A percentile compares a stretch with the other conserved stretches of the same genome.
phyloP scores from a whole-genome alignment of 164 flowering plant species.

The Stephania yunnanensis region DNA sequence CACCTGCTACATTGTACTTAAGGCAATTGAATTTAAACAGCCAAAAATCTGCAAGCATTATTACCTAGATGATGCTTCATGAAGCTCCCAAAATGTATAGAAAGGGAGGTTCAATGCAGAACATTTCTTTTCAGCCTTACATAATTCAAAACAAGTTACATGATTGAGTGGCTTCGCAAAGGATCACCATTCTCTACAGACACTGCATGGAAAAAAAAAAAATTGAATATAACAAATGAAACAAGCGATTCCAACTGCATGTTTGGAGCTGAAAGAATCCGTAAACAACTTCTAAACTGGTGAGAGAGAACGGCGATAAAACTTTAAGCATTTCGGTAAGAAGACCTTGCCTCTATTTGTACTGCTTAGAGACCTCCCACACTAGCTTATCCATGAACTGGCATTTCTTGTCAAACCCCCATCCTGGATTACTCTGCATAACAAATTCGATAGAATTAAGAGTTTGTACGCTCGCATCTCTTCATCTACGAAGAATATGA shows the following conservation, averaged over 20 bases:
- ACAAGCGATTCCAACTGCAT: background rate
- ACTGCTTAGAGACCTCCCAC: slow-evolving; percentile 51
- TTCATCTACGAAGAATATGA: background rate
- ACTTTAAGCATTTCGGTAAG: background rate
- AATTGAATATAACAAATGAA: background rate
- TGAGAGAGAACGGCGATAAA: background rate
- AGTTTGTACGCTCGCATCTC: background rate
- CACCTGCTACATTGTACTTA: background rate
- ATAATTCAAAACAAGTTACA: background rate
- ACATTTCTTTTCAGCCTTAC: background rate
- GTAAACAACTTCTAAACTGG: background rate
- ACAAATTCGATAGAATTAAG: background rate
- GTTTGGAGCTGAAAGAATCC: background rate
- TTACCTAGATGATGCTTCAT: background rate
- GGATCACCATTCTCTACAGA: background rate
- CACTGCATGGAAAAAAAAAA: background rate
- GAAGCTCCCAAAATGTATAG: background rate
- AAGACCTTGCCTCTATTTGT: slow-evolving; percentile 28
- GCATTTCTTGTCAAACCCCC: slow-evolving; percentile 86
- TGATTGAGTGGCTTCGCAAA: background rate
- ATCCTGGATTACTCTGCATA: slow-evolving; percentile 91
- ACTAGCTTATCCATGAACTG: slow-evolving; percentile 93
- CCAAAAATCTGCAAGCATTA: background rate
- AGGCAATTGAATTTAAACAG: background rate
- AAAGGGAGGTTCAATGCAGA: background rate